A percentile compares a stretch with the other conserved stretches of the same genome.
phyloP scores from a whole-genome alignment of 2,329 filamentous ascomycete genomes.

The Alternaria consortialis region DNA sequence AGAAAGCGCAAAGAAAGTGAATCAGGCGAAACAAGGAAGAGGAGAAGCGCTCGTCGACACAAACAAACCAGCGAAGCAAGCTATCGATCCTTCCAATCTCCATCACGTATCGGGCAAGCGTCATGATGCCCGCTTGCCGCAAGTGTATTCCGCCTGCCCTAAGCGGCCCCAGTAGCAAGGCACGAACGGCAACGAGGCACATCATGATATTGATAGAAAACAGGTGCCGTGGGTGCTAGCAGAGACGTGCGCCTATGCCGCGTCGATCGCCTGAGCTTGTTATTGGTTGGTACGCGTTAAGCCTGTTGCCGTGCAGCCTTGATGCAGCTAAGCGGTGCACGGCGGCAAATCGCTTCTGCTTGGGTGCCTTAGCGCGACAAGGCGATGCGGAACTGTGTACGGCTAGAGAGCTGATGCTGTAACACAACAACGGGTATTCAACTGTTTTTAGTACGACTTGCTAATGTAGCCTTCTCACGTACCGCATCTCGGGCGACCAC shows the following conservation, averaged over 20 bases:
- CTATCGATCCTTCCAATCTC: slow-evolving; percentile 13
- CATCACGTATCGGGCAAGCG: neutral
- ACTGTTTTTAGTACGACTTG: too few relatives aligned
- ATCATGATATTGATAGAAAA: slow-evolving; percentile 6
- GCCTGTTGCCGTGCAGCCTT: slow-evolving; percentile 10
- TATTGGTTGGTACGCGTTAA: slow-evolving; percentile 10
- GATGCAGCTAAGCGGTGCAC: slow-evolving; percentile 13
- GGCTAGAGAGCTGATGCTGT: neutral
- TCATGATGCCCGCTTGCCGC: neutral
- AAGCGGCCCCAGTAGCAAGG: slow-evolving; percentile 8
- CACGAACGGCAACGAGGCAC: slow-evolving; percentile 7
- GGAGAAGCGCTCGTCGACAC: neutral
- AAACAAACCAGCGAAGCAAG: neutral
- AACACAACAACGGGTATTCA: neutral
- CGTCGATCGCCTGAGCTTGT: neutral
- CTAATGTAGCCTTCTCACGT: too few relatives aligned
- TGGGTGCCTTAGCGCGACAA: neutral
- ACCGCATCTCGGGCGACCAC: too few relatives aligned
- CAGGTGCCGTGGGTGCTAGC: neutral
- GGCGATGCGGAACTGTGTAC: neutral
- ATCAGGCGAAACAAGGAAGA: neutral
- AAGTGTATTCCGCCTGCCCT: slow-evolving; percentile 1
- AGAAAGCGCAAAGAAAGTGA: neutral
- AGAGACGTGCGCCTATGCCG: slow-evolving; percentile 8
- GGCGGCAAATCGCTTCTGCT: neutral